Evolutionary conservation across 108 stramenopile genomes (phyloP), one percentile per base, ranked within the genome.

Genomic region (Chaetoceros tenuissimus): DNA sequence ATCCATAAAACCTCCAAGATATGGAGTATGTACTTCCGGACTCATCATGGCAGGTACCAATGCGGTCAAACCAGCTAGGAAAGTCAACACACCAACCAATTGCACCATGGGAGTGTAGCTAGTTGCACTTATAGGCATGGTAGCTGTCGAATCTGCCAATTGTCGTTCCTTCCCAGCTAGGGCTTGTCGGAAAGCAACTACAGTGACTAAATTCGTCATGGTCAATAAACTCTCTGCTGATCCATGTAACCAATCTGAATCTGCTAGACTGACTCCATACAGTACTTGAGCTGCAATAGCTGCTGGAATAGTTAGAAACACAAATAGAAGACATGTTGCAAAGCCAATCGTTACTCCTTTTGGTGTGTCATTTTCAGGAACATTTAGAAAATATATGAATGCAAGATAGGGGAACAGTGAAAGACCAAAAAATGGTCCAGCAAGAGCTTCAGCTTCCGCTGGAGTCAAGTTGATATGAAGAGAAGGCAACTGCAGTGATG

Each of bases 191-290:
- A 94, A 89, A 34, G 84, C 88, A 16, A 90, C 68, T 8, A 89
- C 84, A 0, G 86, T 87, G 8, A 94, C 75, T 23, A 94, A 59
- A 74, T 96, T 96, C 10, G 95, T 94, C 0, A 93, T 59, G 16
- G 93, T 93, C 23, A 96, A 67, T 24, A 94, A 66, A 53, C 72
- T 73, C 75, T 96, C 95, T 19, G 95, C 95, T 29, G 78, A 66
- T 25, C 93, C 95, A 57, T 96, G 95, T 10, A 96, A 65, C 89
- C 91, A 96, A 69, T 96, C 95, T 8, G 80, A 77, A 61, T 96
- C 92, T 2, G 95, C 92, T 44, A 96, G 68, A 24, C 82, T 89
- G 1, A 87, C 95, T 17, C 84, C 82, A 61, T 92, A 96, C 60
- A 74, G 55, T 28, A 85, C 46, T 54, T 94, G 85, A 19, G 92